Evolutionary conservation across 768 basidiomycete genomes (phyloP), one percentile per base, ranked within the genome.

Genomic region (Dioszegia hungarica): DNA sequence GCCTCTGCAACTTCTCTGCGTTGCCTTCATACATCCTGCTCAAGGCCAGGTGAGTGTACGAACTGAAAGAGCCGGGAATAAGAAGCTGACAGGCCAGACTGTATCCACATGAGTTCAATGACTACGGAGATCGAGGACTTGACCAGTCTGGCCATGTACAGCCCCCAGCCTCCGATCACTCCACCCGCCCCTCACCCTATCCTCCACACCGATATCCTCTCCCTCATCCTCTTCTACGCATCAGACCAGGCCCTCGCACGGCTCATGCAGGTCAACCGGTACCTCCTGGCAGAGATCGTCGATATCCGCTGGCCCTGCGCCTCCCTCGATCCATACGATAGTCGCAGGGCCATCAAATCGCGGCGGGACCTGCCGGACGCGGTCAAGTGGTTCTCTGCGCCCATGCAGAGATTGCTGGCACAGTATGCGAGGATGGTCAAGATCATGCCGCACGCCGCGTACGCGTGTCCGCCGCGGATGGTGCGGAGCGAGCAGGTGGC

Each of bases 171-270:
- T n/a, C n/a, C n/a, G n/a, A n/a, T n/a, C n/a, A n/a, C n/a, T n/a
- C n/a, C n/a, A n/a, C n/a, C 45, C 17, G 12, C 47, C 11, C 20
- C 34, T 9, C 49, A 36, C 19, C 49, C 36, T 12, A 6, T 51
- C 17, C 36, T 51, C 20, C 49, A 51, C 22, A 20, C 34, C 24
- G 49, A 51, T 22, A 51, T 51, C 49, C 37, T 51, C 20, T 22
- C 34, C 22, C 49, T 51, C 34, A 38, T 51, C 19, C 34, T 51
- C 49, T 38, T 24, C 34, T 51, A 15, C 14, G 19, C 22, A 14
- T 2, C 34, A 20, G 49, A 51, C 36, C 22, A 12, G 15, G 39
- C 49, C 9, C 49, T 51, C 36, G 49, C 49, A 4, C 49, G 28
- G 3, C 49, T 51, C 19, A 51, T 51, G 49, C 34, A 14, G 10